phyloP scores from a whole-genome alignment of 257 asterid species.

The Osmanthus fragrans region DNA sequence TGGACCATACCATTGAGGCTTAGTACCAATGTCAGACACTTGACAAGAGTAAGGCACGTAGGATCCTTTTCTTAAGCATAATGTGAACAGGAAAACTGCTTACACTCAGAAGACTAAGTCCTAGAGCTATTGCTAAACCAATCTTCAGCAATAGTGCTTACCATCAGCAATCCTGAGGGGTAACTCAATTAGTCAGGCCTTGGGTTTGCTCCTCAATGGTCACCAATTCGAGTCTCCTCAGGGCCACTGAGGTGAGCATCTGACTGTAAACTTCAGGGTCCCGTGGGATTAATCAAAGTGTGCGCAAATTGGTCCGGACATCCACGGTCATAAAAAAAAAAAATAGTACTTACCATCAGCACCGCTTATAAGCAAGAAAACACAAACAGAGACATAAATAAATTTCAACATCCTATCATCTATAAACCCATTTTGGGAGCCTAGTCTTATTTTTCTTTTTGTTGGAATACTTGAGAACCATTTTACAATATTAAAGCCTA shows the following conservation, averaged over 20 bases:
- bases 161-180: no score
- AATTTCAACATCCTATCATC: background rate
- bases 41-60: background rate
- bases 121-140: background rate
- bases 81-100: background rate
- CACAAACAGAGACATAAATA: background rate
- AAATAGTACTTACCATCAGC: background rate
- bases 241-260: no score
- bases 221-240: no score
- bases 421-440: background rate
- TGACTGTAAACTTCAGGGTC: no score
- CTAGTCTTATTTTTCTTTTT: background rate
- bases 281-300: no score
- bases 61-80: background rate
- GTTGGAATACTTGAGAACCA: background rate
- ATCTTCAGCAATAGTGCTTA: background rate
- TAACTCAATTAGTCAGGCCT: no score
- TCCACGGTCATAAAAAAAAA: no score
- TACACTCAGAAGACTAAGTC: background rate
- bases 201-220: no score
- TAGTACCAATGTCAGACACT: background rate
- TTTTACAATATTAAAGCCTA: background rate
- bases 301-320: no score
- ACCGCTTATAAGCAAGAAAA: background rate
- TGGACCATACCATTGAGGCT: background rate